phyloP scores from a whole-genome alignment of 2,329 filamentous ascomycete species.

The Diaporthe amygdali region DNA sequence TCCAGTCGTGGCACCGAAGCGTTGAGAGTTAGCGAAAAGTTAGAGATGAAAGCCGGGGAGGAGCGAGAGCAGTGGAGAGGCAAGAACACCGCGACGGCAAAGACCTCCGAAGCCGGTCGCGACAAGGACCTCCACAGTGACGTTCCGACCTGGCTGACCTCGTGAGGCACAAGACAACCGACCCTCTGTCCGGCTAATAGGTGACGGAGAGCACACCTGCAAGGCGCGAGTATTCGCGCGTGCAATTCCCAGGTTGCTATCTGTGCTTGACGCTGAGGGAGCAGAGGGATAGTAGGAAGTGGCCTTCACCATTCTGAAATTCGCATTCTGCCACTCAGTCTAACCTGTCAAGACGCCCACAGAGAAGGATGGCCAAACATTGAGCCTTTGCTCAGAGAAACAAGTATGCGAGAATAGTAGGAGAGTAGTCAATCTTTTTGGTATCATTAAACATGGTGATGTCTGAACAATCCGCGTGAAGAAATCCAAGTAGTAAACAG shows the following conservation, averaged over 20 bases:
- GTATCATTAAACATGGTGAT: not conserved
- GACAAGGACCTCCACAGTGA: not conserved
- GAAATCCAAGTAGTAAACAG: not conserved
- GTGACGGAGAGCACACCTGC: not conserved
- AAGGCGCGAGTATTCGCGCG: no score
- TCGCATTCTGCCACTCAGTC: not conserved
- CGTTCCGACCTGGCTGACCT: not conserved
- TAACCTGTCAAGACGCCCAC: not conserved
- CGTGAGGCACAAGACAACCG: not conserved
- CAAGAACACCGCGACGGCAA: not conserved
- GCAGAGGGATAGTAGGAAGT: not conserved
- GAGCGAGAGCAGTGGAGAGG: not conserved
- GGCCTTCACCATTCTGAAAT: not conserved
- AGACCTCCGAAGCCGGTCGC: not conserved
- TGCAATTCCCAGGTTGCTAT: not conserved
- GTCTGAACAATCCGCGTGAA: not conserved
- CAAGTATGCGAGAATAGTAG: not conserved
- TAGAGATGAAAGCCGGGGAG: not conserved
- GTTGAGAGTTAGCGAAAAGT: not conserved
- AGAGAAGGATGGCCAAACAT: not conserved
- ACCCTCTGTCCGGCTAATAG: not conserved
- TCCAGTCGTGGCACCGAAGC: not conserved
- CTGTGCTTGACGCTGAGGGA: not conserved
- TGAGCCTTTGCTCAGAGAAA: not conserved
- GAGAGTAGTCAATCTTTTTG: conserved; percentile 8